A percentile compares a stretch with the other conserved stretches of the same genome.
phyloP scores from a whole-genome alignment of 2,329 filamentous ascomycete species.

The Calcarisporium arbuscula region DNA sequence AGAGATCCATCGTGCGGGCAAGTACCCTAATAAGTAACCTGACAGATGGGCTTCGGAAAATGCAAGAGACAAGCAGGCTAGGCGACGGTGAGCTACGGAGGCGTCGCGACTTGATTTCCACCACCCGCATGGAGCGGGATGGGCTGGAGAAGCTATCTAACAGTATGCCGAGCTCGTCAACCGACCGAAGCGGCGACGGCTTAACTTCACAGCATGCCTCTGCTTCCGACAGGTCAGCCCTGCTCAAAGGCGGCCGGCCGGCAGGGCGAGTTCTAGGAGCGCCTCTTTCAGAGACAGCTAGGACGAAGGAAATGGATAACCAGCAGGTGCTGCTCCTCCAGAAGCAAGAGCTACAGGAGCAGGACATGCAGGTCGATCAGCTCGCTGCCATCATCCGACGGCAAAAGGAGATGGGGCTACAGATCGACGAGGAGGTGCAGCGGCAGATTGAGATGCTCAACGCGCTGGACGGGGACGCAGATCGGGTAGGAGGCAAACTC shows the following conservation, averaged over 20 bases:
- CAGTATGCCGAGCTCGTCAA: constrained; percentile 32
- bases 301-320: constrained; percentile 72
- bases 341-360: constrained; percentile 64
- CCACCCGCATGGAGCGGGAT: constrained; percentile 67
- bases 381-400: constrained; percentile 63
- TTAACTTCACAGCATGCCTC: constrained; percentile 43
- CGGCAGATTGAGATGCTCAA: constrained; percentile 66
- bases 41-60: constrained; percentile 55
- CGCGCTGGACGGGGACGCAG: constrained; percentile 58
- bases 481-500: constrained; percentile 62
- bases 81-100: constrained; percentile 71
- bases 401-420: constrained; percentile 71
- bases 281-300: constrained; percentile 67
- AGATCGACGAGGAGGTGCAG: constrained; percentile 68
- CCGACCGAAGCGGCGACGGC: constrained; percentile 28
- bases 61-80: constrained; percentile 49
- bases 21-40: constrained; percentile 57
- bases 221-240: constrained; percentile 41
- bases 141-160: constrained; percentile 68
- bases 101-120: constrained; percentile 62
- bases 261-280: constrained; percentile 65
- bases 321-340: constrained; percentile 67
- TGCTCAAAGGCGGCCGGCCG: constrained; percentile 33
- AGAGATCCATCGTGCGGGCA: constrained; percentile 64
- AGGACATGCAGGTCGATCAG: constrained; percentile 66